A percentile compares a stretch with the other conserved stretches of the same genome.
phyloP scores from a whole-genome alignment of 441 rosid genomes.

The Arabidopsis lyrata region DNA sequence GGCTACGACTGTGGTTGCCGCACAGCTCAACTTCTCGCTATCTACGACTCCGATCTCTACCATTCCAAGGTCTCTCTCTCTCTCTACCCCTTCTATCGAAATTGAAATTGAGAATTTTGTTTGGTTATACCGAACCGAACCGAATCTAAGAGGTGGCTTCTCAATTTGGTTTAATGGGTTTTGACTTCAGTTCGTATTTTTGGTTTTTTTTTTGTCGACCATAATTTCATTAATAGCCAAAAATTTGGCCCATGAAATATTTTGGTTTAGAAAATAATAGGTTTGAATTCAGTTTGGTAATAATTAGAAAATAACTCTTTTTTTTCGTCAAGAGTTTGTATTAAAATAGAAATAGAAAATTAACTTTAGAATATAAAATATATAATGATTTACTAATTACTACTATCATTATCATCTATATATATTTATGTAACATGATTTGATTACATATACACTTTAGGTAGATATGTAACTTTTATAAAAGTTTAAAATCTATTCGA shows the following conservation, averaged over 20 bases:
- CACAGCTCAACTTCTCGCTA: slow-evolving; percentile 85
- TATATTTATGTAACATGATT: neutral
- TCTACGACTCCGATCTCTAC: slow-evolving; percentile 85
- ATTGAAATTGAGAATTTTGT: slow-evolving; percentile 13
- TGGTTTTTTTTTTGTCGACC: too few relatives aligned
- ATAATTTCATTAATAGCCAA: too few relatives aligned
- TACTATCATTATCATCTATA: too few relatives aligned
- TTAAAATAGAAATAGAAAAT: too few relatives aligned
- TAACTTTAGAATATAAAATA: too few relatives aligned
- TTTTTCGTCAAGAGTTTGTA: too few relatives aligned
- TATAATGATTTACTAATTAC: too few relatives aligned
- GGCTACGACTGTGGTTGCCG: slow-evolving; percentile 82
- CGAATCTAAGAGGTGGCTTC: neutral
- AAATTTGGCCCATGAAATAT: too few relatives aligned
- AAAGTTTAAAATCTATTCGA: too few relatives aligned
- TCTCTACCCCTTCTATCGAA: neutral
- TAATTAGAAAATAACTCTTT: too few relatives aligned
- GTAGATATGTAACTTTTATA: neutral
- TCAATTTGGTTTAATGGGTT: neutral
- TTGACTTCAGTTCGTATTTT: neutral
- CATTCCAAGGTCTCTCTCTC: slow-evolving; percentile 69
- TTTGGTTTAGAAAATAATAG: too few relatives aligned
- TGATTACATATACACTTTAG: neutral
- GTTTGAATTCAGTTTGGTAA: too few relatives aligned
- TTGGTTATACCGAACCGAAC: slow-evolving; percentile 30